phyloP scores from a whole-genome alignment of 2,329 filamentous ascomycete genomes.

The Blumeriella jaapii region DNA sequence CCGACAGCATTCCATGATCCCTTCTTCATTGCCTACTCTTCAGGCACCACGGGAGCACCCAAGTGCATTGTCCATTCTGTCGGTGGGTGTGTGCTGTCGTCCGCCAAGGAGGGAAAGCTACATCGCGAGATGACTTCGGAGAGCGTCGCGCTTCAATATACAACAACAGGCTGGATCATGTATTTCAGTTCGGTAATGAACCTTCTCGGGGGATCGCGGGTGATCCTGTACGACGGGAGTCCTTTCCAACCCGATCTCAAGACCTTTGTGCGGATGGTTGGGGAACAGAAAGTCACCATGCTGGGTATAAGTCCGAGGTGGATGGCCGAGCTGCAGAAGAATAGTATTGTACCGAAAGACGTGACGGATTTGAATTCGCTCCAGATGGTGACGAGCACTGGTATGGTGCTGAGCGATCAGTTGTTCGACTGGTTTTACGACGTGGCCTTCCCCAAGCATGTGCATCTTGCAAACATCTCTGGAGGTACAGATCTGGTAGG shows the following conservation, averaged over 20 bases:
- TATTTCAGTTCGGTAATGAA: slow-evolving; percentile 52
- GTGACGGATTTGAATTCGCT: slow-evolving; percentile 47
- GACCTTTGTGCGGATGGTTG: slow-evolving; percentile 50
- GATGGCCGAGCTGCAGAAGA: slow-evolving; percentile 60
- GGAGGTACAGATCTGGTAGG: slow-evolving; percentile 67
- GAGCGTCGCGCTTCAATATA: slow-evolving; percentile 44
- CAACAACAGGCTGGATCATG: slow-evolving; percentile 79
- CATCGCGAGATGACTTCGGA: slow-evolving; percentile 36
- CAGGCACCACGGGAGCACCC: slow-evolving; percentile 71
- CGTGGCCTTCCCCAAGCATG: slow-evolving; percentile 49
- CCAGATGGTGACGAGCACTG: slow-evolving; percentile 55
- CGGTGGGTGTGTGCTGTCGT: slow-evolving; percentile 50
- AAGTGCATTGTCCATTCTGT: slow-evolving; percentile 78
- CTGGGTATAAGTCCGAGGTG: slow-evolving; percentile 69
- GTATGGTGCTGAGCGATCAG: slow-evolving; percentile 69
- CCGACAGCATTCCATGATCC: slow-evolving; percentile 45
- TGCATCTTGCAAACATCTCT: slow-evolving; percentile 62
- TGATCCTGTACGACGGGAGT: slow-evolving; percentile 72
- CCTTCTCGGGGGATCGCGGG: slow-evolving; percentile 47
- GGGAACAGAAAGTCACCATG: slow-evolving; percentile 54
- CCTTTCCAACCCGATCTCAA: slow-evolving; percentile 61
- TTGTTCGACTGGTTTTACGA: slow-evolving; percentile 71
- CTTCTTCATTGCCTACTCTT: slow-evolving; percentile 65
- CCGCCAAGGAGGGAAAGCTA: slow-evolving; percentile 47
- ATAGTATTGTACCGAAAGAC: slow-evolving; percentile 48